Evolutionary conservation across 1,284 basidiomycete genomes (phyloP), one percentile per base, ranked within the genome.

Genomic region (Pseudozyma tsukubaensis): DNA sequence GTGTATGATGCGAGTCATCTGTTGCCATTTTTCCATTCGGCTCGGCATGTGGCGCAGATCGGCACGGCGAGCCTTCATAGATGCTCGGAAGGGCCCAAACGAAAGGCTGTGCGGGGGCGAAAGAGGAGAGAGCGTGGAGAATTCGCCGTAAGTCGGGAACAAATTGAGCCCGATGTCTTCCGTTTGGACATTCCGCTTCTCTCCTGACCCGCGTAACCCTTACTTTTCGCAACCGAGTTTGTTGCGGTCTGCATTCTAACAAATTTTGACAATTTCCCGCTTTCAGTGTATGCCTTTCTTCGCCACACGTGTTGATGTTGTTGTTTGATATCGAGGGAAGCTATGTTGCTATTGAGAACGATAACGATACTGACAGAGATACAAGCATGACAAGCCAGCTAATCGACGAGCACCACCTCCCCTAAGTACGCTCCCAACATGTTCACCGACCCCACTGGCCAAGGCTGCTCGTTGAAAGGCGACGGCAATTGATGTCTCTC

Each of bases 381-480:
- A 43, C 7, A 49, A 5, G 14, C 7, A 52, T 13, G 37, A 19
- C 6, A 10, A 4, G 16, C 10, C 11, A 11, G 4, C 56, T 60
- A 70, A 24, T 70, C 67, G 0, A 29, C 36, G 2, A 70, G 35
- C 3, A 49, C n/a, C 0, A 57, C 47, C 0, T 48, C 50, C 0
- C 35, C 56, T 39, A 74, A 19, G 35, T 39, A 59, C 6, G 21
- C 21, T 13, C 35, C 39, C 10, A 74, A 32, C n/a, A 56, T 67
- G 11, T 59, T 55, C 11, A 67, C 64, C 32, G 50, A 59, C 0
- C 50, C 72, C 19, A 64, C 48, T 13, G 37, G n/a, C 72, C 72
- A 75, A 0, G 72, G 67, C 16, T 64, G 52, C 1, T 45, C 51
- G 8, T 13, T 51, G 35, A 48, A 61, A 4, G 63, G 59, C 29